Percentiles rank a stretch among this genome's conserved stretches.
phyloP scores from a whole-genome alignment of 345 rosid genomes.

The Raphanus raphanistrum region DNA sequence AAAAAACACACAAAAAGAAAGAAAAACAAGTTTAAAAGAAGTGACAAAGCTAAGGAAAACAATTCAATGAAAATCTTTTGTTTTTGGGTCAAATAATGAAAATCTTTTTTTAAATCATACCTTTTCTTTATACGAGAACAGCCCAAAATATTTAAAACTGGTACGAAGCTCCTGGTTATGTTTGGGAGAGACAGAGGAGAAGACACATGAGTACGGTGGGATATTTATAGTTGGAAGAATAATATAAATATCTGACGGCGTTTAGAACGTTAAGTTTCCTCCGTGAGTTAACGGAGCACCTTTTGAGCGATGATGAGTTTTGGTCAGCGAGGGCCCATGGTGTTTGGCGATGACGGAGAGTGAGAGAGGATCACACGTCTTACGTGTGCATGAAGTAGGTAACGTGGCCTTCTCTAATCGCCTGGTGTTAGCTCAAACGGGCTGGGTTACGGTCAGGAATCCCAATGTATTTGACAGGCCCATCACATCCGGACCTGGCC shows the following conservation, averaged over 20 bases:
- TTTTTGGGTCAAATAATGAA: too few relatives aligned
- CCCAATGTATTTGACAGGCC: neutral
- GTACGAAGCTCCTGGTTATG: constrained; percentile 25
- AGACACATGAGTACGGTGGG: constrained; percentile 14
- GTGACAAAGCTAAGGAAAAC: neutral
- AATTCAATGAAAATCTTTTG: neutral
- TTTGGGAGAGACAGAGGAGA: constrained; percentile 20
- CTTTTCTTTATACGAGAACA: neutral
- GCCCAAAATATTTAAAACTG: neutral
- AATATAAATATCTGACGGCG: constrained; percentile 13
- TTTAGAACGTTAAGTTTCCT: neutral
- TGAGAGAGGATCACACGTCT: neutral
- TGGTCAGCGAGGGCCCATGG: neutral
- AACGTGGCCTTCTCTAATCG: constrained; percentile 23
- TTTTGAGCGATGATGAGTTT: neutral
- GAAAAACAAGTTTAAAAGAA: neutral
- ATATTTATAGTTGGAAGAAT: constrained; percentile 15
- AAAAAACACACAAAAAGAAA: too few relatives aligned
- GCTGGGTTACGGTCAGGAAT: neutral
- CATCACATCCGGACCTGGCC: neutral
- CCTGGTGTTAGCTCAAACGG: neutral
- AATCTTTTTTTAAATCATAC: neutral
- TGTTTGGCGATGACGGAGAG: neutral
- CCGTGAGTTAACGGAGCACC: neutral
- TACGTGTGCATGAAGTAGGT: constrained; percentile 19